Conservation (phyloP, 805 yeast genomes). For the Cyberlindnera euphorbiiphila region DNA sequence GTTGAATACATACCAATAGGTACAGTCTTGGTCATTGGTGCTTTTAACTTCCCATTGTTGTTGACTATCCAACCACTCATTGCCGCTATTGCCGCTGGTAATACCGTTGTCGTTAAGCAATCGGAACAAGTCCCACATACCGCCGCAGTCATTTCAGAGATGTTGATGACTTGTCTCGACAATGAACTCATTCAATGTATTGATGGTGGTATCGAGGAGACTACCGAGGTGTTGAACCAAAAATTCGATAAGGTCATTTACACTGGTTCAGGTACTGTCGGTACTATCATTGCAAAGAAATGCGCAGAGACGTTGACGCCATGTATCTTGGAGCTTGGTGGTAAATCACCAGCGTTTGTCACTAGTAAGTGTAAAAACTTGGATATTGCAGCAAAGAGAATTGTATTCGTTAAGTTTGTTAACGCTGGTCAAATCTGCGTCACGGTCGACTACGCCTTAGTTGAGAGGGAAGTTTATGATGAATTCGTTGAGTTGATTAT, state of each 20-base stretch:
- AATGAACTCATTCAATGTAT: slow-evolving; percentile 57
- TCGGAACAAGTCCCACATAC: slow-evolving; percentile 66
- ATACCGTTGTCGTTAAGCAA: slow-evolving; percentile 50
- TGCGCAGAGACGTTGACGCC: slow-evolving; percentile 90
- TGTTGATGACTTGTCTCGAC: slow-evolving; percentile 52
- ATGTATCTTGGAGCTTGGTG: slow-evolving; percentile 79
- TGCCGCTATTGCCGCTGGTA: slow-evolving; percentile 85
- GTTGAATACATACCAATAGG: slow-evolving; percentile 47
- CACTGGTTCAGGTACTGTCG: slow-evolving; percentile 80
- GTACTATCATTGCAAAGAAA: slow-evolving; percentile 67
- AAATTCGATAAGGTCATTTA: slow-evolving; percentile 78
- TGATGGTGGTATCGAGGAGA: slow-evolving; percentile 65
- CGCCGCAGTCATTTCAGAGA: slow-evolving; percentile 49
- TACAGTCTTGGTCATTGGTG: slow-evolving; percentile 65
- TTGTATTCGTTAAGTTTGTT: slow-evolving; percentile 72
- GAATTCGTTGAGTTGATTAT: slow-evolving; percentile 41
- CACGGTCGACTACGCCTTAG: slow-evolving; percentile 78
- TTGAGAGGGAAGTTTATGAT: slow-evolving; percentile 54
- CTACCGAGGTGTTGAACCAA: slow-evolving; percentile 54
- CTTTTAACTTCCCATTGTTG: slow-evolving; percentile 76
- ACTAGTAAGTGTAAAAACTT: slow-evolving; percentile 47
- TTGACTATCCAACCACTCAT: slow-evolving; percentile 62
- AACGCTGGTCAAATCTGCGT: slow-evolving; percentile 92
- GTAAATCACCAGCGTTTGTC: slow-evolving; percentile 82
- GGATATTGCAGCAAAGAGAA: slow-evolving; percentile 50